These are phyloP conservation scores for Penium margaritaceum DNA, from an alignment of 139 green algal species.

Conservation along the genomic window DNA sequence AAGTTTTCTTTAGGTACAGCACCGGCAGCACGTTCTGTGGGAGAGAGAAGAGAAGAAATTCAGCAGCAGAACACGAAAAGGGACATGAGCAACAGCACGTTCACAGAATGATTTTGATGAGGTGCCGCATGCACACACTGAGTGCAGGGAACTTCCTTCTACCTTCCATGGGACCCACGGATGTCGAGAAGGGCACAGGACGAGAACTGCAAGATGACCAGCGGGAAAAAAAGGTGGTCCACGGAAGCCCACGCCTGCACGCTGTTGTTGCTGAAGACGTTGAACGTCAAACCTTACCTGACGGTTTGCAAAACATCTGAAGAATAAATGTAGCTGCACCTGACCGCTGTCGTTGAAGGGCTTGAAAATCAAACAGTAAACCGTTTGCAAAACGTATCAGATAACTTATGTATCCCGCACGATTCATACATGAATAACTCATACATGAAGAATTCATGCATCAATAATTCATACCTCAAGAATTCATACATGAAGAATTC, in stretches of 20 bases:
- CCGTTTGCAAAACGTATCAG: too few species aligned
- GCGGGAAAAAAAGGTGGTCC: too few species aligned
- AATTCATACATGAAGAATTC: too few species aligned
- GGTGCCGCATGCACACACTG: background rate
- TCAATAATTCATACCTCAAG: too few species aligned
- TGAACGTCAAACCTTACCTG: conserved; percentile 63
- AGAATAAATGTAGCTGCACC: conserved; percentile 4
- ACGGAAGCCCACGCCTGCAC: conserved; percentile 36
- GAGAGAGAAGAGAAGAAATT: background rate
- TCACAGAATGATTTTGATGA: background rate
- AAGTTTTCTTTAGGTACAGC: background rate
- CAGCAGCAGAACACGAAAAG: background rate
- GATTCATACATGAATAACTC: too few species aligned
- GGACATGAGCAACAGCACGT: background rate
- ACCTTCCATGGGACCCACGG: too few species aligned
- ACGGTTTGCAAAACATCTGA: conserved; percentile 70
- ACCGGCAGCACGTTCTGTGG: background rate
- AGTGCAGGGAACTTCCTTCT: too few species aligned
- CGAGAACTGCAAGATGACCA: too few species aligned
- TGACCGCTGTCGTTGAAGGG: background rate
- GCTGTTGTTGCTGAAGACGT: conserved; percentile 72
- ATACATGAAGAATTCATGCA: too few species aligned
- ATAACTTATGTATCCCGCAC: too few species aligned
- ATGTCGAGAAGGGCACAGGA: too few species aligned
- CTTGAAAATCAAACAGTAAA: too few species aligned